Conservation (phyloP, 495 filamentous ascomycete genomes). For the Lasiosphaeriaceae sp. region DNA sequence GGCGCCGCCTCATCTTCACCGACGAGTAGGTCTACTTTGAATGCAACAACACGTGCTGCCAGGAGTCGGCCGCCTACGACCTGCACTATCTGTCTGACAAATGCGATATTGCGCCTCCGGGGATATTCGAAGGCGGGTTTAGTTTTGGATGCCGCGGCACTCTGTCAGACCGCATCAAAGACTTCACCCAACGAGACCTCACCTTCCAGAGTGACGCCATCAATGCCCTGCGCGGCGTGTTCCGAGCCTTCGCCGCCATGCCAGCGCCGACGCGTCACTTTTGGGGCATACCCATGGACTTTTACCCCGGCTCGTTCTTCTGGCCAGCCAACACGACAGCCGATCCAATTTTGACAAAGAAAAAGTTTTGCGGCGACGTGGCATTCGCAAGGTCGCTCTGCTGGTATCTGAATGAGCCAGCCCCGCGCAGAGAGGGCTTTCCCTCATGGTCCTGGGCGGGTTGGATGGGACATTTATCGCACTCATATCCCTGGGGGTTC, state of each 20-base stretch:
- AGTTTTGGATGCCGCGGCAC: neutral
- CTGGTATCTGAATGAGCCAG: neutral
- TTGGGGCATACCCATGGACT: neutral
- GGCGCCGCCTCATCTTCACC: neutral
- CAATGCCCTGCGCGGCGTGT: neutral
- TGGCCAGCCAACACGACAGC: neutral
- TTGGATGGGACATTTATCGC: neutral
- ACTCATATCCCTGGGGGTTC: neutral
- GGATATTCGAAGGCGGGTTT: neutral
- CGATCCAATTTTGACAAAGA: neutral
- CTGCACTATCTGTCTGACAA: neutral
- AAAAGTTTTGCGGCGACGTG: neutral
- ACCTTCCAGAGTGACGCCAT: neutral
- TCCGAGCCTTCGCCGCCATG: neutral
- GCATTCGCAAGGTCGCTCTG: neutral
- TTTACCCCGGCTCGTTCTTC: neutral
- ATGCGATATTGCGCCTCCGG: neutral
- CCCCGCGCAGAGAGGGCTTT: neutral
- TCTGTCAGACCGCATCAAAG: neutral
- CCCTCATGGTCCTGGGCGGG: neutral
- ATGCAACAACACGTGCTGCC: neutral
- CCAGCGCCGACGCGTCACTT: neutral
- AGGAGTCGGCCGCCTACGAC: neutral
- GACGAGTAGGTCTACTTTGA: neutral
- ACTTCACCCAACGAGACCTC: neutral